Evolutionary conservation across 2,329 filamentous ascomycete species (phyloP).

Genomic region (Alternaria sp.): DNA sequence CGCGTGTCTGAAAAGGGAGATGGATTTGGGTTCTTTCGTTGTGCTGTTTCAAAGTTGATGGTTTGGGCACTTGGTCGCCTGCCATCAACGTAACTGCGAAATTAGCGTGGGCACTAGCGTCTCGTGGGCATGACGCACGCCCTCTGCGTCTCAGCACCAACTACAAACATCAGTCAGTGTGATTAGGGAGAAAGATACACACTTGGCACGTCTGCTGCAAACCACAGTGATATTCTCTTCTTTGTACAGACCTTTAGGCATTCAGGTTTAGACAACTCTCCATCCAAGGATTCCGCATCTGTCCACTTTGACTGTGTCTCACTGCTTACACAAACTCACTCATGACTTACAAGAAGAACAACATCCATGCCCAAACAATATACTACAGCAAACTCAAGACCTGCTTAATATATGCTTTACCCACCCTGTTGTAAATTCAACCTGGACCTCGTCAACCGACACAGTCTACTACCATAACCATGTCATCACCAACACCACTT

Average conservation of each 20-base stretch:
- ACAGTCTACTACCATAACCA: neutral
- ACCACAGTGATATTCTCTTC: neutral
- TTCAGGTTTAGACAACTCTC: neutral
- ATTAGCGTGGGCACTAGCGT: conserved; percentile 24
- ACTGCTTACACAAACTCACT: neutral
- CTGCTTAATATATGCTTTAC: too few relatives aligned
- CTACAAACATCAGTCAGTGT: neutral
- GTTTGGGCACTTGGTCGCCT: conserved; percentile 21
- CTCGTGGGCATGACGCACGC: conserved; percentile 20
- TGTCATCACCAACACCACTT: neutral
- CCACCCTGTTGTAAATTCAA: neutral
- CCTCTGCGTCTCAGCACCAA: neutral
- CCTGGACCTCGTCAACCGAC: neutral
- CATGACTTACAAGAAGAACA: neutral
- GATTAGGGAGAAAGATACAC: neutral
- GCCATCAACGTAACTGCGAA: conserved; percentile 22
- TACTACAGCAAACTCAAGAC: neutral
- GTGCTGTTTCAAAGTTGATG: conserved; percentile 21
- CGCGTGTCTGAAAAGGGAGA: conserved; percentile 20
- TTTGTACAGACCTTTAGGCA: neutral
- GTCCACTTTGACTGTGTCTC: neutral
- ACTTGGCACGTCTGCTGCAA: neutral
- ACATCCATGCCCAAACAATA: neutral
- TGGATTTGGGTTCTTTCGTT: conserved; percentile 12
- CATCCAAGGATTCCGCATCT: neutral